A percentile compares a stretch with the other conserved stretches of the same genome.
These are phyloP conservation scores for Heterobasidion occidentale DNA, from an alignment of 1,284 basidiomycete genomes.

Conservation along the genomic window DNA sequence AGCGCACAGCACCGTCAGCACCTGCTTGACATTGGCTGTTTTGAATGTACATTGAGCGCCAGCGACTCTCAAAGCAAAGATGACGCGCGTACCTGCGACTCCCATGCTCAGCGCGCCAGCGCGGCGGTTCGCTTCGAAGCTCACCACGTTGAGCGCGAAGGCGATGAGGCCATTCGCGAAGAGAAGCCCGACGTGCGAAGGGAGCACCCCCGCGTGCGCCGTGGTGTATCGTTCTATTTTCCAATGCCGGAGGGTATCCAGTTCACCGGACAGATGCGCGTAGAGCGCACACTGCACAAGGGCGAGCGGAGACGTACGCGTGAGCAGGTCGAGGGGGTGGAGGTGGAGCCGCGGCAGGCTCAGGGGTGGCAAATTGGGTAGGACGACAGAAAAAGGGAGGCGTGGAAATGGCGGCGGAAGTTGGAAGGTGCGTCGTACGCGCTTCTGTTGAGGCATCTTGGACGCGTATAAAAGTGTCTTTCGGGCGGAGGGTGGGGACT, in stretches of 20 bases:
- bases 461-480: conserved; percentile 8
- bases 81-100: conserved; percentile 62
- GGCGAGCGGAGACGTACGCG: conserved; percentile 81
- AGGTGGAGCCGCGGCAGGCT: conserved; percentile 44
- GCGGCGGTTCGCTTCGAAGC: conserved; percentile 87
- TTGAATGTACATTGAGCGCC: conserved; percentile 1
- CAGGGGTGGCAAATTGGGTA: neutral
- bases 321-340: conserved; percentile 82
- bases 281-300: conserved; percentile 79
- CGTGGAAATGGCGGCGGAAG: conserved; percentile 11
- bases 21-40: conserved; percentile 86
- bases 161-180: conserved; percentile 78
- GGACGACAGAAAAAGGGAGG: conserved; percentile 16
- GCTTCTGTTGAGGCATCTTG: neutral
- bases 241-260: conserved; percentile 49
- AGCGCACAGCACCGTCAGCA: conserved; percentile 83
- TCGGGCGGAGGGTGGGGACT: conserved; percentile 26
- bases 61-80: neutral
- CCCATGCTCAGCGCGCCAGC: conserved; percentile 83
- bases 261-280: conserved; percentile 74
- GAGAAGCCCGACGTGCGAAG: conserved; percentile 51
- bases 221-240: neutral
- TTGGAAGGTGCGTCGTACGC: neutral
- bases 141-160: conserved; percentile 86
- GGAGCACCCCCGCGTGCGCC: conserved; percentile 28